Conservation (phyloP, 2,329 filamentous ascomycete species). For the Immersiporthe knoxdaviesiana region DNA sequence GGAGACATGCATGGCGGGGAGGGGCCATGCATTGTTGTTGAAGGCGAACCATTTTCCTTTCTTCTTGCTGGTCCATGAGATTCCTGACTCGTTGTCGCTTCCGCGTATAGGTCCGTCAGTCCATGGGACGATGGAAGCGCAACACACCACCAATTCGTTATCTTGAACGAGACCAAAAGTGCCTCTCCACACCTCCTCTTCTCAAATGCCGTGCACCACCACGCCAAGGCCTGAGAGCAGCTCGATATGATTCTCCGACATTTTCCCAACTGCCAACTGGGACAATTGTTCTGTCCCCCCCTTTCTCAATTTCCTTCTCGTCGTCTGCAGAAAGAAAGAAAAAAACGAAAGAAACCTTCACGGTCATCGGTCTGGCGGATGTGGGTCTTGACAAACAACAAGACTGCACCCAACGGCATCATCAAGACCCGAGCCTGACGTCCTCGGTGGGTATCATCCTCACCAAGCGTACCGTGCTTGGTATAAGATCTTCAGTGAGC, state of each 20-base stretch:
- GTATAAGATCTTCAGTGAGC: neutral
- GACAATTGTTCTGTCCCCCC: neutral
- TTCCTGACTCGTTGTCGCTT: neutral
- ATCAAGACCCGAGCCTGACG: neutral
- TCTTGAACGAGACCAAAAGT: neutral
- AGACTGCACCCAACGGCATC: neutral
- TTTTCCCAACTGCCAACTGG: neutral
- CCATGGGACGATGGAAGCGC: neutral
- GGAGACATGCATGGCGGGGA: neutral
- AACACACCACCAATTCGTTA: neutral
- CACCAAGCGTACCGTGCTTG: neutral
- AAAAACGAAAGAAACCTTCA: neutral
- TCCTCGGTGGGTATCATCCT: neutral
- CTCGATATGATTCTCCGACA: neutral
- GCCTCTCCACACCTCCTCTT: neutral
- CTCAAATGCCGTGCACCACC: neutral
- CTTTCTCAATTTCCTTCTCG: neutral
- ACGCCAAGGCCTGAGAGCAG: neutral
- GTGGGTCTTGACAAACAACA: neutral
- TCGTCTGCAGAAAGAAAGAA: neutral
- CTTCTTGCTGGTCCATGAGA: neutral
- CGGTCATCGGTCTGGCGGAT: neutral
- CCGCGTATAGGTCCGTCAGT: neutral
- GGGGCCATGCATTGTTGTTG: neutral
- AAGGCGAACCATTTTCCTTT: neutral